These are phyloP conservation scores for Globisporangium paddicum DNA, from an alignment of 352 stramenopile genomes.

Conservation along the genomic window DNA sequence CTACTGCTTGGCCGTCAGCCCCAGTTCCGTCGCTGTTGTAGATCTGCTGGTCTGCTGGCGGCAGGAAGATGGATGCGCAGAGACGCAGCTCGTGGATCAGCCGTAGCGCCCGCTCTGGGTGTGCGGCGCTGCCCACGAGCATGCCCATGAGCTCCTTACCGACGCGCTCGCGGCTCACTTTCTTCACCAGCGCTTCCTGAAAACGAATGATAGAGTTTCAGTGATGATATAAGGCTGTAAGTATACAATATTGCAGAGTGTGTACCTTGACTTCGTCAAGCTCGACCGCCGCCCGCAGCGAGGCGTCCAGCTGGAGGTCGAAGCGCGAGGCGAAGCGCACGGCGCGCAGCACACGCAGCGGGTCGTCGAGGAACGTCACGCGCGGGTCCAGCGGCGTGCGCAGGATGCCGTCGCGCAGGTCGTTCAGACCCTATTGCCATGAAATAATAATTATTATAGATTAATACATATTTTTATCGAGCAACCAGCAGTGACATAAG, in stretches of 20 bases:
- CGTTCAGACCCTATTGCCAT: constrained; percentile 67
- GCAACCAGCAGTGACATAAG: background rate
- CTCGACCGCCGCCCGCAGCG: constrained; percentile 69
- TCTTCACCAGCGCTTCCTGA: constrained; percentile 55
- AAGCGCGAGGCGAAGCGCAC: constrained; percentile 96
- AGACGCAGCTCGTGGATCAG: constrained; percentile 54
- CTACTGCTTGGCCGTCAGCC: constrained; percentile 1
- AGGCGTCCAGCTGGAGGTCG: constrained; percentile 87
- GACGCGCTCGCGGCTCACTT: constrained; percentile 77
- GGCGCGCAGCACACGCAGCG: constrained; percentile 92
- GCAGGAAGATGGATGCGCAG: constrained; percentile 51
- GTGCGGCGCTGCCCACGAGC: constrained; percentile 56
- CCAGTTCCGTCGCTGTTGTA: constrained; percentile 21
- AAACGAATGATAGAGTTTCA: too few species aligned
- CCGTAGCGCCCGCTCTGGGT: constrained; percentile 51
- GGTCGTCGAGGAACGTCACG: constrained; percentile 97
- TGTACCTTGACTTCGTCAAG: constrained; percentile 24
- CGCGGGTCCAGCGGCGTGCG: constrained; percentile 92
- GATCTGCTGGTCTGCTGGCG: constrained; percentile 28
- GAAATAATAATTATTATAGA: background rate
- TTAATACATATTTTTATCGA: background rate
- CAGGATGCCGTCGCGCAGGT: constrained; percentile 90
- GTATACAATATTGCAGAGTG: too few species aligned
- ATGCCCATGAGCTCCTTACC: constrained; percentile 70
- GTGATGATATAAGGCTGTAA: too few species aligned